Evolutionary conservation across 352 stramenopile species (phyloP).

Genomic region (Plasmopara muralis): DNA sequence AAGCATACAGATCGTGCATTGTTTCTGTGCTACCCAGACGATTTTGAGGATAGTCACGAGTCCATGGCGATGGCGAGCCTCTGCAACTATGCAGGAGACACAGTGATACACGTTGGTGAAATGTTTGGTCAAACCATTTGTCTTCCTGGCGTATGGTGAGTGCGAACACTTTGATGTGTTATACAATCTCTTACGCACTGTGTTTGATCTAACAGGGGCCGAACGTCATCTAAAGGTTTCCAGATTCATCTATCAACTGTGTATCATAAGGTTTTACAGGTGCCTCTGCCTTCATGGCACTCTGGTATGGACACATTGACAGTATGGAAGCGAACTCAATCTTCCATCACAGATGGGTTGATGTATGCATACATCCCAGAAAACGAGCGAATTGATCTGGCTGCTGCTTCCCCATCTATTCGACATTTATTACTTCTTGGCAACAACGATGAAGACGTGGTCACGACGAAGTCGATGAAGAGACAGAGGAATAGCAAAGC

Average conservation of each 20-base stretch:
- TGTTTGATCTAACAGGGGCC: conserved; percentile 43
- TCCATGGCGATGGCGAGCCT: conserved; percentile 89
- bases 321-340: conserved; percentile 92
- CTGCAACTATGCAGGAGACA: conserved; percentile 86
- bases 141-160: conserved; percentile 82
- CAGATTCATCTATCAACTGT: conserved; percentile 85
- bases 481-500: conserved; percentile 15
- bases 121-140: conserved; percentile 87
- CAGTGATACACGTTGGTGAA: conserved; percentile 92
- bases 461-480: conserved; percentile 15
- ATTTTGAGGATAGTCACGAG: conserved; percentile 81
- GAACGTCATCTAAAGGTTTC: conserved; percentile 89
- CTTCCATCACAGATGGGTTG: conserved; percentile 73
- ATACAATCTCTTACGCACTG: conserved; percentile 1
- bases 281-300: conserved; percentile 88
- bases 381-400: conserved; percentile 67
- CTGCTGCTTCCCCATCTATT: conserved; percentile 50
- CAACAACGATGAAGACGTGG: conserved; percentile 5
- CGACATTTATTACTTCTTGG: conserved; percentile 48
- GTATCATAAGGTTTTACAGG: conserved; percentile 92
- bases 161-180: neutral
- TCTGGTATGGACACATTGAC: conserved; percentile 89
- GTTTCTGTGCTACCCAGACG: conserved; percentile 93
- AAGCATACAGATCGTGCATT: conserved; percentile 78
- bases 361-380: conserved; percentile 77